Evolutionary conservation across 179 eudicot species (phyloP).

Genomic region (Beta lomatogona): DNA sequence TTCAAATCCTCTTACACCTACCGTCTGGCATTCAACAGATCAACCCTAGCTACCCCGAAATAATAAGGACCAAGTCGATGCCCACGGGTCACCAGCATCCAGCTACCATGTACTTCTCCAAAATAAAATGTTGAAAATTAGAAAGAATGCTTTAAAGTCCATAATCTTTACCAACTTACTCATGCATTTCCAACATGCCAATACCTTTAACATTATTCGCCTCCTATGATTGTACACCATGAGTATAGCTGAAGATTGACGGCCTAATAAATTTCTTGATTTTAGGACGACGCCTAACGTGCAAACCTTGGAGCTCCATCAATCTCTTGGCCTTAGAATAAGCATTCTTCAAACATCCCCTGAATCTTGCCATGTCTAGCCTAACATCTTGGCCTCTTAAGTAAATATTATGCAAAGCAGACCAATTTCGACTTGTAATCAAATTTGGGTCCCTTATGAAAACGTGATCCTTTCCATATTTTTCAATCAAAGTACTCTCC

Average conservation of each 20-base stretch:
- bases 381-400: conserved; percentile 55
- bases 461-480: conserved; percentile 45
- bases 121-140: no score
- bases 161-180: no score
- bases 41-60: no score
- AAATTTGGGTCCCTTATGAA: conserved; percentile 38
- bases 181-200: no score
- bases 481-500: conserved; percentile 46
- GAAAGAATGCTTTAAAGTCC: no score
- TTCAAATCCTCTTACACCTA: no score
- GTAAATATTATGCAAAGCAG: conserved; percentile 43
- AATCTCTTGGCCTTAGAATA: conserved; percentile 46
- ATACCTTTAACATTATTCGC: no score
- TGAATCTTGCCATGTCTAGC: conserved; percentile 44
- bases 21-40: no score
- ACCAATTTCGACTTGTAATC: conserved; percentile 41
- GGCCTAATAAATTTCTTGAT: conserved; percentile 39
- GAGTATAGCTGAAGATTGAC: conserved; percentile 37
- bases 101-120: no score
- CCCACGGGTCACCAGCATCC: no score
- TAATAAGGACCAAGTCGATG: no score
- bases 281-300: conserved; percentile 35
- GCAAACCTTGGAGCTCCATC: conserved; percentile 48
- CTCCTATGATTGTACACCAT: conserved; percentile 19
- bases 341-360: conserved; percentile 41